Evolutionary conservation across 1,139 yeast species (phyloP).

Genomic region (Candida albicans): DNA sequence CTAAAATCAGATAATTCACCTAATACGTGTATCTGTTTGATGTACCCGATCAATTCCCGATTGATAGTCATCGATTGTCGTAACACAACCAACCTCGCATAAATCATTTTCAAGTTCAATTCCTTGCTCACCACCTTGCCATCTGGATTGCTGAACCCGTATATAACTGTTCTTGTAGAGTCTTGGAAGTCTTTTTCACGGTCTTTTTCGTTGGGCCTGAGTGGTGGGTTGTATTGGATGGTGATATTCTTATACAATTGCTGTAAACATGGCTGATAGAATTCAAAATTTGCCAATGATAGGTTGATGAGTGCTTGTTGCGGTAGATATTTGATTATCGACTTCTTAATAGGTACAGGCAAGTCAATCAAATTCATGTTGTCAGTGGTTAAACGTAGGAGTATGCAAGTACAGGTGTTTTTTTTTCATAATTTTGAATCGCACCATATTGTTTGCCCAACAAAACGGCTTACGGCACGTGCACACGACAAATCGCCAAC

Average conservation of each 20-base stretch:
- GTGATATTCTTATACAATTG: slow-evolving; percentile 32
- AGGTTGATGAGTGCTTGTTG: slow-evolving; percentile 36
- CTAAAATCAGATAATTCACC: slow-evolving; percentile 13
- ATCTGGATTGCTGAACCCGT: slow-evolving; percentile 21
- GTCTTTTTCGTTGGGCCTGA: slow-evolving; percentile 9
- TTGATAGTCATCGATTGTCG: slow-evolving; percentile 29
- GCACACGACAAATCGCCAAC: no score
- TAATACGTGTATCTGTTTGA: slow-evolving; percentile 25
- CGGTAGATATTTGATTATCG: slow-evolving; percentile 28
- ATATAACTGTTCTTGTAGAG: slow-evolving; percentile 23
- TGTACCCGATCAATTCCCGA: slow-evolving; percentile 22
- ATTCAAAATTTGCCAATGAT: slow-evolving; percentile 37
- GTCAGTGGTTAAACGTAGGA: no score
- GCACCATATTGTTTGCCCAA: neutral
- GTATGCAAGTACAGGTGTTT: no score
- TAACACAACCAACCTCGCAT: slow-evolving; percentile 30
- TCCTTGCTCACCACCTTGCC: slow-evolving; percentile 3
- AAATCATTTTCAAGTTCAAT: slow-evolving; percentile 24
- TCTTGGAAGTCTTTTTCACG: slow-evolving; percentile 25
- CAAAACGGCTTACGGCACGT: neutral
- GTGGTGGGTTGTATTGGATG: slow-evolving; percentile 26
- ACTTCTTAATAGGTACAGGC: neutral
- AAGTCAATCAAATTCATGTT: neutral
- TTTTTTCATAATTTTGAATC: neutral
- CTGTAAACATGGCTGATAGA: slow-evolving; percentile 35